Evolutionary conservation across 2,329 filamentous ascomycete species (phyloP), one percentile per base, ranked within the genome.

Genomic region (Trichoderma oligosporum): DNA sequence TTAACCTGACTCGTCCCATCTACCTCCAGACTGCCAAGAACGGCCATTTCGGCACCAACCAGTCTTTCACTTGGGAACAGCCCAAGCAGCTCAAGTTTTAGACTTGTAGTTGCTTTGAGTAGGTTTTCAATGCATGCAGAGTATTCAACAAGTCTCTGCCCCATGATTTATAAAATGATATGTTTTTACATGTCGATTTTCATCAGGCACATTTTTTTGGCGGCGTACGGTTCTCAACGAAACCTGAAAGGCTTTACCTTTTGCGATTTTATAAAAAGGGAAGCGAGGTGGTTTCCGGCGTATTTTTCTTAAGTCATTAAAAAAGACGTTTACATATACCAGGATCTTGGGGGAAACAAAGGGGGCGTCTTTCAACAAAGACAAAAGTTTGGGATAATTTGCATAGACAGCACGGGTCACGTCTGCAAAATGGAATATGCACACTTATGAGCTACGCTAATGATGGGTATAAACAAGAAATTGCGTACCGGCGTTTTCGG

Each of bases 1-100:
- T 99, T 65, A 88, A 94, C 79, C 84, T 99, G 65, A 88, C 86
- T 76, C 91, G 91, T 78, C 94, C 94, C 73, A 97, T 97, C 82
- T 99, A 99, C 87, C 86, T 86, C 84, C 84, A 93, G 82, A 99
- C 94, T 59, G 94, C 94, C 79, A 97, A 97, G 89, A 97, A 97
- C 81, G 94, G 94, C 69, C 94, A 99, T 85, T 99, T 99, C 79
- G 82, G 82, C 66, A 96, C 91, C 78, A 94, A 97, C 89, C 94
- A 96, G 85, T 81, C 76, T 76, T 99, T 99, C 85, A 85, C 81
- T 78, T 99, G 94, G 94, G 94, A 99, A 86, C 85, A 97, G 85
- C 93, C 94, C 72, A 97, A 96, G 89, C 70, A 82, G 67, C 89
- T 99, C 72, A 92, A 89, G 79, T 88, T 90, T 78, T 97, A 96